Base-by-base conservation (phyloP, 345 rosid species). In the Carallia brachiata region DNA sequence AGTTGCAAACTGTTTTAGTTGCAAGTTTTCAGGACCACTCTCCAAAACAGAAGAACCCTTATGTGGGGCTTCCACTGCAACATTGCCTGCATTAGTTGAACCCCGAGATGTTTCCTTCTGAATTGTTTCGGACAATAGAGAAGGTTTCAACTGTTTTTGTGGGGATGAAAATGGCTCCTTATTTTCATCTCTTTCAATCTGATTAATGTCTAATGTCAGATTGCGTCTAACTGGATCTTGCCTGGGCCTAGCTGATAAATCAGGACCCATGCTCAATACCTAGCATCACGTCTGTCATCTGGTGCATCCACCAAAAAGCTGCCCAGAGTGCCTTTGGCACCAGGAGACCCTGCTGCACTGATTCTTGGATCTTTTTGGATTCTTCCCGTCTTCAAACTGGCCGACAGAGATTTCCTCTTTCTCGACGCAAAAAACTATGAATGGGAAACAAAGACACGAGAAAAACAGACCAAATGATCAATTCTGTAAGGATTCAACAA, bases 401-500 rank as follows among this genome's bases (percentile, higher is more conserved):
- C 96, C 4, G 96, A 91, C 2, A 19, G 9, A 23, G 86, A 53
- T 77, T 91, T 94, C 85, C 92, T 84, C 88, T 91, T 94, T 82
- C 81, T 91, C 34, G 92, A 90, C 58, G 82, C 79, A 52, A 66
- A 91, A 84, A 86, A 94, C 98, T 94, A 82, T 65, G 78, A 0
- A 75, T 31, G 61, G 66, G 17, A 31, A 67, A 36, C 32, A 34
- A 64, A 70, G 58, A 19, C 63, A 67, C 70, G 65, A 75, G 36
- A 63, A 0, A 53, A 72, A 61, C 60, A 57, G 8, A 47, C 1
- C 16, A 57, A 31, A 59, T 30, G 6, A 18, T 47, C 13, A 44
- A 0, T 37, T 19, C 39, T 9, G 34, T 31, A 36, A 54, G 1
- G 54, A 30, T 28, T 12, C 15, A 4, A 17, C 2, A 27, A 19